These are phyloP conservation scores for Mucor sp. DNA, from an alignment of 371 early-diverging fungal genomes.

Conservation along the genomic window DNA sequence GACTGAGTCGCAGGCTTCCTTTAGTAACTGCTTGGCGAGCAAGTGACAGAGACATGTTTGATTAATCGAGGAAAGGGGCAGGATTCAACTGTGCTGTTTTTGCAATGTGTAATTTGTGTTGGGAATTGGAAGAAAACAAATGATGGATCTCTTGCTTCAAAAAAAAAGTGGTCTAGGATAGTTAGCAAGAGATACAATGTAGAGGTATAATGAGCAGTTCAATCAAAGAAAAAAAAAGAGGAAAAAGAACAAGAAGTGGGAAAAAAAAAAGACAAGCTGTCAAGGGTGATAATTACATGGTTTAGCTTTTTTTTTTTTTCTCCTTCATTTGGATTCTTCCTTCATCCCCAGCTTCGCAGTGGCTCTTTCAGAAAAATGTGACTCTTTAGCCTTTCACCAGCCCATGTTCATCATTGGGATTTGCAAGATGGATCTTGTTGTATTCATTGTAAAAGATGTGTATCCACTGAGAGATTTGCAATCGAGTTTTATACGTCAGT, in stretches of 20 bases:
- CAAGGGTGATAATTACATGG: constrained; percentile 5
- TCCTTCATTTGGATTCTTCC: neutral
- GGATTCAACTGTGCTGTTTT: neutral
- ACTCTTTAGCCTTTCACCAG: constrained; percentile 1
- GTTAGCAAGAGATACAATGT: neutral
- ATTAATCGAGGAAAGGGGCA: neutral
- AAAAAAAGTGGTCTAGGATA: no score
- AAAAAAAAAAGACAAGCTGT: neutral
- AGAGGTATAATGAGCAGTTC: neutral
- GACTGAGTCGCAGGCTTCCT: neutral
- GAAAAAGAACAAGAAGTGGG: neutral
- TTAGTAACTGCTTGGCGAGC: constrained; percentile 16
- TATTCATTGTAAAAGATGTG: neutral
- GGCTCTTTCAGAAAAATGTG: neutral
- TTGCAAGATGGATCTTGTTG: no score
- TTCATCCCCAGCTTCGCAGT: constrained; percentile 1
- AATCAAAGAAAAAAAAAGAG: neutral
- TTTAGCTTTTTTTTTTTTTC: neutral
- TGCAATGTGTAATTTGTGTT: neutral
- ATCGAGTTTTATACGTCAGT: neutral
- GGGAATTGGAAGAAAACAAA: neutral
- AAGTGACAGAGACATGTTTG: constrained; percentile 18
- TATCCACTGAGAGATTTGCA: neutral
- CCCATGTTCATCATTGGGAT: neutral
- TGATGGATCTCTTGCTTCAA: neutral